Percentiles rank a stretch among this genome's conserved stretches.
These are phyloP conservation scores for Cystofilobasidium capitatum DNA, from an alignment of 768 basidiomycete species.

Conservation along the genomic window DNA sequence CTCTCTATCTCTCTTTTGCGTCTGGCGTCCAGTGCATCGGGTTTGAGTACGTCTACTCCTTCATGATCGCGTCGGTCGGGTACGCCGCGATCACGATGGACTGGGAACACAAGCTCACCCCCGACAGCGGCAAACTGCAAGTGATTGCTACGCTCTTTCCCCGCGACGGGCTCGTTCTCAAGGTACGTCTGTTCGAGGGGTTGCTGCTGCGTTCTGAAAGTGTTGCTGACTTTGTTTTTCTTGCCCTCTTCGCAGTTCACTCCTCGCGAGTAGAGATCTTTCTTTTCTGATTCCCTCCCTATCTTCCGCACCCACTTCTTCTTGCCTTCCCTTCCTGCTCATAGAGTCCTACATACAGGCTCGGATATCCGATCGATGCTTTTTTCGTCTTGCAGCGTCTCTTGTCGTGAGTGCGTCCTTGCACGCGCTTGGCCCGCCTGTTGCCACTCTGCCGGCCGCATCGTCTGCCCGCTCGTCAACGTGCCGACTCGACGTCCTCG, in stretches of 20 bases:
- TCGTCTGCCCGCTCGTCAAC: too few relatives aligned
- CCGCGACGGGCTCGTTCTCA: constrained; percentile 44
- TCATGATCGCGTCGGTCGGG: constrained; percentile 74
- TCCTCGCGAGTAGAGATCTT: not conserved
- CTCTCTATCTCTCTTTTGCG: not conserved
- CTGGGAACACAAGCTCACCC: constrained; percentile 79
- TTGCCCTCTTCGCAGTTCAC: not conserved
- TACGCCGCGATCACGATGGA: constrained; percentile 70
- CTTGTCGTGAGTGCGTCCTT: too few relatives aligned
- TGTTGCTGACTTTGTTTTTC: too few relatives aligned
- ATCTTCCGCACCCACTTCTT: not conserved
- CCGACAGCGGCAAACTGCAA: constrained; percentile 68
- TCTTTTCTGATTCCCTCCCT: not conserved
- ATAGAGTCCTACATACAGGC: too few relatives aligned
- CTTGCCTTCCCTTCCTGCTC: not conserved
- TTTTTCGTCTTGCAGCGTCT: too few relatives aligned
- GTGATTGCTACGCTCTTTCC: constrained; percentile 74
- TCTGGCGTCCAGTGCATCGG: constrained; percentile 61
- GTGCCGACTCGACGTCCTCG: too few relatives aligned
- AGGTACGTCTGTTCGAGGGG: not conserved
- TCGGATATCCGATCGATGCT: too few relatives aligned
- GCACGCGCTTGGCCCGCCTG: too few relatives aligned
- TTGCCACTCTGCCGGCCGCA: too few relatives aligned
- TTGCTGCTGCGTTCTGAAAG: not conserved
- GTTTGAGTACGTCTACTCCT: constrained; percentile 82